Evolutionary conservation across 257 asterid genomes (phyloP).

Genomic region (Jacaranda mimosifolia): DNA sequence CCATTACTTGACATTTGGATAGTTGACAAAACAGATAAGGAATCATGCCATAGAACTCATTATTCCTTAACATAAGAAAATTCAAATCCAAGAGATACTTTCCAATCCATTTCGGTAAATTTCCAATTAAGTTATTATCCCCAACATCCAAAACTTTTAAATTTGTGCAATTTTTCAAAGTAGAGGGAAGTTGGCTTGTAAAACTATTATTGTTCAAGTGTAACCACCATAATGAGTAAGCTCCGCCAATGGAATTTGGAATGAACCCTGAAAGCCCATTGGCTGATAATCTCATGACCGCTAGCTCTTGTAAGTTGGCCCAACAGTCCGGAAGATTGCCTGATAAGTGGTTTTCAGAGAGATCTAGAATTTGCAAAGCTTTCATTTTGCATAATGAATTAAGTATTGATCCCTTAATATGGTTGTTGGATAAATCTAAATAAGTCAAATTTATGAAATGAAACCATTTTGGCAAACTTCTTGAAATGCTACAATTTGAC

Average conservation of each 20-base stretch:
- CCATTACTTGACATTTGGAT: background rate
- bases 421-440: too few species aligned
- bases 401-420: too few species aligned
- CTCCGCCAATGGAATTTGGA: background rate
- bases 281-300: too few species aligned
- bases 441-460: too few species aligned
- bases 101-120: background rate
- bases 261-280: background rate
- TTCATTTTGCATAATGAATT: too few species aligned
- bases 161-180: background rate
- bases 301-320: too few species aligned
- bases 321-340: background rate
- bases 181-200: background rate
- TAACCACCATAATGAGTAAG: background rate
- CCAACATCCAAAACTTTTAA: background rate
- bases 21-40: background rate
- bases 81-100: background rate
- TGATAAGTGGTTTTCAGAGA: background rate
- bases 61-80: background rate
- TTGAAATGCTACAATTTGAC: background rate
- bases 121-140: background rate
- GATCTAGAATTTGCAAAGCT: background rate
- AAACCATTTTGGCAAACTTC: background rate
- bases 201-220: background rate
- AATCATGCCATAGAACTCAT: background rate